Evolutionary conservation across 2,329 filamentous ascomycete species (phyloP), one percentile per base, ranked within the genome.

Genomic region (Helicocarpus griseus): DNA sequence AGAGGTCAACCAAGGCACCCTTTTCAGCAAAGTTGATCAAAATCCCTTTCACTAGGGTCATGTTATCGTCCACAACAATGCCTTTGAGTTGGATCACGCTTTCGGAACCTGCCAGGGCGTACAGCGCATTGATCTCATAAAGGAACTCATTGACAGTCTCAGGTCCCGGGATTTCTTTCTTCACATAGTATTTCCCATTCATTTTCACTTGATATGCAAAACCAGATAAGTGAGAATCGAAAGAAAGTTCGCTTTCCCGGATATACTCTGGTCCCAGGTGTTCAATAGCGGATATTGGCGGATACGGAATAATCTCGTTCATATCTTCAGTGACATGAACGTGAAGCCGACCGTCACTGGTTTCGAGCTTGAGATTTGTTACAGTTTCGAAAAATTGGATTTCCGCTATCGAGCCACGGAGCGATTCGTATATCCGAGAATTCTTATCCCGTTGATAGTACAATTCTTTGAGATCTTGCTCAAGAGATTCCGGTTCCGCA

Each of bases 251-350:
- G 46, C 79, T 80, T 65, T 97, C 91, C 33, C 75, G 67, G 85
- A 82, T 53, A 75, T 78, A 56, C 28, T 58, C 60, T 35, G 67
- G 65, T 31, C 65, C 62, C 48, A 96, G 74, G 66, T 97, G 89
- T 14, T 82, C 77, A 52, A 97, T 79, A 55, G 86, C 82, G 36
- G 79, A 80, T 22, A 84, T 73, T 0, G 82, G 78, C 3, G 93
- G 93, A 63, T 91, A 97, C 8, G 82, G 78, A 52, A 98, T 94
- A 53, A 93, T 93, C 72, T 98, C 93, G 73, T 94, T 93, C 46
- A 89, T 81, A 65, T 98, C 93, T 68, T 98, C 91, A n/a, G 93
- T 90, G 49, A 98, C 93, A 66, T 97, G 93, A 5, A 98, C 89
- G 69, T 97, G 90, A 22, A 98, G 76, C 54, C 89, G 83, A 13